A percentile compares a stretch with the other conserved stretches of the same genome.
phyloP scores from a whole-genome alignment of 305 asterid species.

The Fraxinus platypoda region DNA sequence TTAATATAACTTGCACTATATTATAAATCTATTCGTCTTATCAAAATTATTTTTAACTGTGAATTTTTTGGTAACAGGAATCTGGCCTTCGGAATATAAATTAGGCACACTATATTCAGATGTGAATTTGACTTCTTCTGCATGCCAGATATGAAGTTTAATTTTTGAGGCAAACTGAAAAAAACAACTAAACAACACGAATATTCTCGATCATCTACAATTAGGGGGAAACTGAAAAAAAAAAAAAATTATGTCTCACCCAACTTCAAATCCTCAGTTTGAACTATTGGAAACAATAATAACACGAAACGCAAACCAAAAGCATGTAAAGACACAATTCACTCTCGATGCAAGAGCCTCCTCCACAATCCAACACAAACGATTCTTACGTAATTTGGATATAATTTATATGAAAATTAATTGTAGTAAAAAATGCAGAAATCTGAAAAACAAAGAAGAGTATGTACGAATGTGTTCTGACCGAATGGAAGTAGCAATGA shows the following conservation, averaged over 20 bases:
- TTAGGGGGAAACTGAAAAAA: not conserved
- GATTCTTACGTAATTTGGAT: not conserved
- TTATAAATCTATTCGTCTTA: not conserved
- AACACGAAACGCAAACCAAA: not conserved
- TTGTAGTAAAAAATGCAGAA: not conserved
- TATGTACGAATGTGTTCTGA: not conserved
- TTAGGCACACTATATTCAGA: not conserved
- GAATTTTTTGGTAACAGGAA: not conserved
- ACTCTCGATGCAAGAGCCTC: not conserved
- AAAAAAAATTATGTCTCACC: not conserved
- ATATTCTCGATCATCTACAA: not conserved
- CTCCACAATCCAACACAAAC: not conserved
- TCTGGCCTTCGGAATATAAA: not conserved
- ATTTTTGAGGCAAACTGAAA: too few relatives aligned
- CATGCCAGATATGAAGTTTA: not conserved
- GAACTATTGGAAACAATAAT: not conserved
- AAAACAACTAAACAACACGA: too few relatives aligned
- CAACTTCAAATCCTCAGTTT: not conserved
- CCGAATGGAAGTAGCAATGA: slow-evolving; percentile 44
- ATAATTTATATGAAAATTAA: not conserved
- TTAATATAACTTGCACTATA: not conserved
- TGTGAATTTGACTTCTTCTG: not conserved
- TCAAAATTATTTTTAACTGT: not conserved
- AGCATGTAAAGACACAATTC: not conserved
- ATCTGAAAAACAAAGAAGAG: not conserved